Percentiles rank a stretch among this genome's conserved stretches.
Conservation (phyloP, 75 land plant species). For the Chamaecyparis obtusa region DNA sequence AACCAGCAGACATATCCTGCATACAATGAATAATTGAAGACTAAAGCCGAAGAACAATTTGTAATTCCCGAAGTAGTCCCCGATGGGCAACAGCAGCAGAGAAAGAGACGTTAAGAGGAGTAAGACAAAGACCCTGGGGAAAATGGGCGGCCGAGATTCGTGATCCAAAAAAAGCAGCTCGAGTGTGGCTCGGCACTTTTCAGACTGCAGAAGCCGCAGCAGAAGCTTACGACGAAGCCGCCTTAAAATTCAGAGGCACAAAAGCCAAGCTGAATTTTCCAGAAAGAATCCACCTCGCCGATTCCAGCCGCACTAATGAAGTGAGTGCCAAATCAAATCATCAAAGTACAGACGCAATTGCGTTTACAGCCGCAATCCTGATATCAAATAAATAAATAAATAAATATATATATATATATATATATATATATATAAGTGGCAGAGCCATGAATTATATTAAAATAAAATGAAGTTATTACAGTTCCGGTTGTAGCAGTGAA, state of each 20-base stretch:
- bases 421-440: too few relatives aligned
- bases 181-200: conserved; percentile 2
- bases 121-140: conserved; percentile 7
- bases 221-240: conserved; percentile 5
- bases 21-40: neutral
- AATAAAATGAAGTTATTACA: too few relatives aligned
- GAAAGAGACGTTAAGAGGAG: conserved; percentile 10
- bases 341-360: neutral
- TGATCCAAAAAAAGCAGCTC: conserved; percentile 7
- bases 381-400: too few relatives aligned
- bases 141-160: conserved; percentile 11
- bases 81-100: neutral
- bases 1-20: neutral
- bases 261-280: neutral
- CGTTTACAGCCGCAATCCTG: neutral
- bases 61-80: neutral
- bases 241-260: neutral
- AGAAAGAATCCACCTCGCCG: neutral
- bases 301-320: neutral
- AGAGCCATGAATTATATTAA: too few relatives aligned
- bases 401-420: too few relatives aligned
- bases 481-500: too few relatives aligned
- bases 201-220: conserved; percentile 2
- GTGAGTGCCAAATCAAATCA: neutral
- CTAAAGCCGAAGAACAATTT: neutral